Conservation (phyloP, 345 rosid genomes). For the Pugionium dolabratum region DNA sequence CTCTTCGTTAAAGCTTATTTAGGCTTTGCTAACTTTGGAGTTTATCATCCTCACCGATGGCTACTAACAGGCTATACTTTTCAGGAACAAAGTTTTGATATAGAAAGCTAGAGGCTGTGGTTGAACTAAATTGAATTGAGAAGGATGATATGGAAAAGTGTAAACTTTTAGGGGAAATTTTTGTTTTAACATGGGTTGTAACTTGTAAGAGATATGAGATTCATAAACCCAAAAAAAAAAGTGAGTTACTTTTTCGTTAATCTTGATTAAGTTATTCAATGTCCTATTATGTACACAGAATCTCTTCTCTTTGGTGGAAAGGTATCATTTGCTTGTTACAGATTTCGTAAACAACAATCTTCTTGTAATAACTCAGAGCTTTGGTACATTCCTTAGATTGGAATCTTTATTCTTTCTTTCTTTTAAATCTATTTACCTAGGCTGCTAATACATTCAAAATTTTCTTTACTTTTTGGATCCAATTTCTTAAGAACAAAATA, state of each 20-base stretch:
- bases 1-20: slow-evolving; percentile 38
- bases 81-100: slow-evolving; percentile 94
- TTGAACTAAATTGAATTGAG: slow-evolving; percentile 30
- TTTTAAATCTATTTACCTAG: too few species aligned
- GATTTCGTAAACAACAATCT: too few species aligned
- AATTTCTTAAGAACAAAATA: too few species aligned
- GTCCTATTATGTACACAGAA: slow-evolving; percentile 13
- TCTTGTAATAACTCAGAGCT: too few species aligned
- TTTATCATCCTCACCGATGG: neutral
- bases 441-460: too few species aligned
- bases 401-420: too few species aligned
- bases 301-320: slow-evolving; percentile 4
- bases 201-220: slow-evolving; percentile 6
- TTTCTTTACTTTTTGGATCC: too few species aligned
- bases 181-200: slow-evolving; percentile 24
- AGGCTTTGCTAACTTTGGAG: slow-evolving; percentile 21
- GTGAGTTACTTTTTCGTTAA: slow-evolving; percentile 11
- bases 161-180: neutral
- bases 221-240: slow-evolving; percentile 9
- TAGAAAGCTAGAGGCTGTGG: slow-evolving; percentile 37
- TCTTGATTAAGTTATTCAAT: slow-evolving; percentile 10
- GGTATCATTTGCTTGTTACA: neutral
- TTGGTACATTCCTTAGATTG: too few species aligned
- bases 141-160: neutral
- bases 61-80: slow-evolving; percentile 5